Base-by-base conservation (phyloP, 495 filamentous ascomycete species). In the Sporormia fimetaria region DNA sequence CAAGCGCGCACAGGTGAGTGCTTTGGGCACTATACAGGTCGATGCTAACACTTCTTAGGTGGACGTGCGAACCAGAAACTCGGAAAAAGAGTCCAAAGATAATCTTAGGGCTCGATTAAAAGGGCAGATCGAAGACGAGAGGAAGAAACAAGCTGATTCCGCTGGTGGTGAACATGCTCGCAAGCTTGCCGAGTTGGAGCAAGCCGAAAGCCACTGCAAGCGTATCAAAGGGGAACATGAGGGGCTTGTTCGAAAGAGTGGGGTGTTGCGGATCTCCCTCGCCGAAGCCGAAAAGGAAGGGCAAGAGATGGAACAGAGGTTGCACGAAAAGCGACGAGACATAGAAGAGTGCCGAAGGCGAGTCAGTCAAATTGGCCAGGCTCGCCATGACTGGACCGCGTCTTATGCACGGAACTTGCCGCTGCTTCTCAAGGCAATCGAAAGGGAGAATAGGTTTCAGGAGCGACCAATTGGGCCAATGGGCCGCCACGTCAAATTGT, bases 401-500 rank as follows among this genome's bases (percentile, higher is more conserved):
- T 78, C 69, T 2, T 94, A 81, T 49, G 70, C 75, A 25, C 38
- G 57, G 0, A 71, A 65, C 35, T 66, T 94, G 58, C 70, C 75
- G 2, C 43, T 63, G 1, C 71, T 95, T 8, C 54, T 93, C 3
- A 66, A 57, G 21, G 67, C 69, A 6, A 85, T 96, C 51, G 67
- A 74, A 4, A 60, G 68, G 28, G 84, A 94, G 37, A 49, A 39
- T 1, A 60, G 75, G 0, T 95, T 90, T 47, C 58, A 62, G 16
- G 63, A 69, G 25, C 80, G 70, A 29, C 90, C 92, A 32, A 67
- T 95, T 23, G 90, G 90, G 0, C 90, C 90, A 0, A 69, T 95
- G 9, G 92, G 85, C 16, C 62, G 73, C 7, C 71, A 85, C 51
- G 67, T 96, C 16, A 75, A 72, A 37, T 59, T 96, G 25, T 65